Conservation (phyloP, 371 early-diverging fungal genomes). For the Catenaria anguillulae region DNA sequence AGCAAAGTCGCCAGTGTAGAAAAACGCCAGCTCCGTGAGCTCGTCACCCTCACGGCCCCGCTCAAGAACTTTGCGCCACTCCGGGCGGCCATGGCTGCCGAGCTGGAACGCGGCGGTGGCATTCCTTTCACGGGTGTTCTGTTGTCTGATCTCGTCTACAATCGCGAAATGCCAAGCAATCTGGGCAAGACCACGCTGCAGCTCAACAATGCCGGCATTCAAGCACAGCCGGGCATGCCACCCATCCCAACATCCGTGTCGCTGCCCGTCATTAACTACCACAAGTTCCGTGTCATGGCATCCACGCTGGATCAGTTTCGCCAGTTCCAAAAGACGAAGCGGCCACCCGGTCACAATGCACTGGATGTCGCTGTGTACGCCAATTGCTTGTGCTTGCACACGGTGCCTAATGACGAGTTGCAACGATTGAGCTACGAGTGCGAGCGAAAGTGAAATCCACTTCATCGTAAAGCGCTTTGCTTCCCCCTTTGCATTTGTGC, state of each 20-base stretch:
- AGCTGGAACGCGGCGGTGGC: neutral
- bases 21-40: slow-evolving; percentile 33
- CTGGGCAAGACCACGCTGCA: neutral
- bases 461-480: too few relatives aligned
- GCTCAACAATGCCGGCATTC: neutral
- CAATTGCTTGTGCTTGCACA: slow-evolving; percentile 3
- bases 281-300: slow-evolving; percentile 8
- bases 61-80: slow-evolving; percentile 47
- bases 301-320: neutral
- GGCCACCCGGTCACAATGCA: neutral
- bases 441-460: neutral
- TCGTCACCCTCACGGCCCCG: slow-evolving; percentile 41
- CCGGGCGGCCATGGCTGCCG: slow-evolving; percentile 34
- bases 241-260: neutral
- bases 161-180: neutral
- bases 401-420: neutral
- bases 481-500: too few relatives aligned
- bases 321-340: neutral
- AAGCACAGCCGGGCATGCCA: too few relatives aligned
- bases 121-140: slow-evolving; percentile 2
- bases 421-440: neutral
- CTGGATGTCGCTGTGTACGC: slow-evolving; percentile 4
- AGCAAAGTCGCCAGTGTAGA: slow-evolving; percentile 29
- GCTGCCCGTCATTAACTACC: slow-evolving; percentile 5
- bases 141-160: slow-evolving; percentile 4